Evolutionary conservation across 164 flowering plant species (phyloP).

Genomic region (Nymphaea colorata): DNA sequence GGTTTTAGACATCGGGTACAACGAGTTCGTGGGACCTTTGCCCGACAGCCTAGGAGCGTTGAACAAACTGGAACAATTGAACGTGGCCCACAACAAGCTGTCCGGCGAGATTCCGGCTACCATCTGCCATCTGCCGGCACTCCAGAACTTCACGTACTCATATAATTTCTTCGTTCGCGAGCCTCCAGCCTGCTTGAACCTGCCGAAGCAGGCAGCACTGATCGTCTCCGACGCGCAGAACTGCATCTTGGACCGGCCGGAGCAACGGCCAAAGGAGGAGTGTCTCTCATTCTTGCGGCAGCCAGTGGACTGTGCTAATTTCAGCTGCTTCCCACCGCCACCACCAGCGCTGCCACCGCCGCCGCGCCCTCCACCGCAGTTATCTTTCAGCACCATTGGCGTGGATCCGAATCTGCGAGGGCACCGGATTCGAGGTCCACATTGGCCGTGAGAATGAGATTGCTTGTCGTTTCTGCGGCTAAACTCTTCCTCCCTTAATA

Average conservation of each 20-base stretch:
- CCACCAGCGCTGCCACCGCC: constrained; percentile 2
- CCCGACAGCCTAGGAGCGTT: constrained; percentile 40
- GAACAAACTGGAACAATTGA: constrained; percentile 21
- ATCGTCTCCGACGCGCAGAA: constrained; percentile 27
- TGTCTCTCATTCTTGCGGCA: constrained; percentile 36
- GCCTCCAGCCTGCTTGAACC: constrained; percentile 31
- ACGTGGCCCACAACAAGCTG: constrained; percentile 28
- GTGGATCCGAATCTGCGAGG: not conserved
- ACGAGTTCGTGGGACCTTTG: constrained; percentile 38
- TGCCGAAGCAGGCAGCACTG: constrained; percentile 6
- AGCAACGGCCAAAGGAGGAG: constrained; percentile 33
- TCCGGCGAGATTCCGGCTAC: constrained; percentile 39
- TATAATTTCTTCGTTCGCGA: constrained; percentile 61
- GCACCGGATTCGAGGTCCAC: not conserved
- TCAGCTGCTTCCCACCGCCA: constrained; percentile 2
- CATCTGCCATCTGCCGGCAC: constrained; percentile 26
- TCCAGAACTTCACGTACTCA: constrained; percentile 34
- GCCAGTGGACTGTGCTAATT: constrained; percentile 42
- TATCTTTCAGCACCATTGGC: not conserved
- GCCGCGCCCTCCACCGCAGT: not conserved
- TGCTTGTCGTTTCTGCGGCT: not conserved
- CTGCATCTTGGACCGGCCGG: constrained; percentile 36
- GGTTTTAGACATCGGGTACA: constrained; percentile 34
- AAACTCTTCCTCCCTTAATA: not conserved
- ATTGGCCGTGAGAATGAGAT: not conserved